Percentiles rank a stretch among this genome's conserved stretches.
phyloP scores from a whole-genome alignment of 2,329 filamentous ascomycete species.

The Trichoderma atrobrunneum region DNA sequence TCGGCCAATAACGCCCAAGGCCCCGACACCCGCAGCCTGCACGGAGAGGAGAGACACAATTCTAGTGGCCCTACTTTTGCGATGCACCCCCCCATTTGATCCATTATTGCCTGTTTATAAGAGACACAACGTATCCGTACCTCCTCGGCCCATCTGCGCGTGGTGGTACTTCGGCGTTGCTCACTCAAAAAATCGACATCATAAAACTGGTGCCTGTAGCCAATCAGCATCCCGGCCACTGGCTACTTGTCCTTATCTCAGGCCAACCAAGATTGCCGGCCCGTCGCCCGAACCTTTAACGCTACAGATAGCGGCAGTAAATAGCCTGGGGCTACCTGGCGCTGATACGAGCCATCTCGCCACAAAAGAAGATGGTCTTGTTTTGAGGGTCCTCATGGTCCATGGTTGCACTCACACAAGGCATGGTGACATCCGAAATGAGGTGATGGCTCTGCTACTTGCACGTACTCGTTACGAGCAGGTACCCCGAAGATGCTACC shows the following conservation, averaged over 20 bases:
- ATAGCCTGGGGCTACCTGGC: slow-evolving; percentile 8
- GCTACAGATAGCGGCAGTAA: slow-evolving; percentile 19
- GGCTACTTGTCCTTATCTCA: slow-evolving; percentile 40
- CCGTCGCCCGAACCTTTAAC: slow-evolving; percentile 24
- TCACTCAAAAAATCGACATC: slow-evolving; percentile 40
- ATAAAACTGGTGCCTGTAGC: slow-evolving; percentile 37
- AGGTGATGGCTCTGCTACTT: slow-evolving; percentile 3
- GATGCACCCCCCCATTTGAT: not conserved
- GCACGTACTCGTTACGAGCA: not conserved
- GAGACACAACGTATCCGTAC: not conserved
- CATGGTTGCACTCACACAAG: slow-evolving; percentile 15
- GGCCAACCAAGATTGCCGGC: slow-evolving; percentile 36
- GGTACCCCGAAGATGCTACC: not conserved
- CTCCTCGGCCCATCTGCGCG: slow-evolving; percentile 15
- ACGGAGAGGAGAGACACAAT: not conserved
- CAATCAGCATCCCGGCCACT: slow-evolving; percentile 36
- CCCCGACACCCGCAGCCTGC: not conserved
- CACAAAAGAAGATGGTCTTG: not conserved
- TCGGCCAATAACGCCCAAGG: not conserved
- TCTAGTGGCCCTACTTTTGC: not conserved
- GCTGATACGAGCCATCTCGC: slow-evolving; percentile 3
- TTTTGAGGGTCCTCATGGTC: not conserved
- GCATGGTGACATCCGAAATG: slow-evolving; percentile 15
- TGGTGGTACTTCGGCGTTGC: slow-evolving; percentile 25
- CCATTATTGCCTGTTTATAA: not conserved